Base-by-base conservation (phyloP, 768 basidiomycete genomes). In the Gloeostereum incarnatum region DNA sequence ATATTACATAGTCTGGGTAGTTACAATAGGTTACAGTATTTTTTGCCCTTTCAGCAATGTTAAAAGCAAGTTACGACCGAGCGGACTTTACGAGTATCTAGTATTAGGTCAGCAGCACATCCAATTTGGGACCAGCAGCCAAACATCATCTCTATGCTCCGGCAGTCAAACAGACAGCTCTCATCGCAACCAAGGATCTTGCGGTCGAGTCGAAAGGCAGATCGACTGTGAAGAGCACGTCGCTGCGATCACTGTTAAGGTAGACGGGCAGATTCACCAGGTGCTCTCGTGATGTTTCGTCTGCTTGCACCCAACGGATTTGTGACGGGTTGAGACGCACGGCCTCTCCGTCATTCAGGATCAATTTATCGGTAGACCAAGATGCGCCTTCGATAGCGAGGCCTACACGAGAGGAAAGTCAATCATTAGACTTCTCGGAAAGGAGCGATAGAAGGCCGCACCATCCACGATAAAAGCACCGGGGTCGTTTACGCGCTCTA, bases 91-190 rank as follows among this genome's bases (percentile, higher is more conserved):
- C n/a, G n/a, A n/a, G n/a, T n/a, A n/a, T n/a, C n/a, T n/a, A n/a
- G n/a, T n/a, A n/a, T n/a, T n/a, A n/a, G n/a, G n/a, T n/a, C n/a
- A n/a, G n/a, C n/a, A n/a, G n/a, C n/a, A n/a, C n/a, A n/a, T n/a
- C n/a, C n/a, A n/a, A n/a, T n/a, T n/a, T n/a, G n/a, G n/a, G n/a
- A n/a, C n/a, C n/a, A n/a, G n/a, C n/a, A n/a, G n/a, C n/a, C n/a
- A n/a, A n/a, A n/a, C n/a, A n/a, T n/a, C n/a, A n/a, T n/a, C 5
- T 54, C 53, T 62, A 85, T 49, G 75, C 73, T 38, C 82, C 78
- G 27, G 91, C 90, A 5, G 87, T 91, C 49, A 97, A 65, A 60
- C 91, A 96, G 31, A 92, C 86, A 6, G 90, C 91, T 34, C 91
- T 68, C 64, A 87, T 92, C 20, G 88, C 78, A 8, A 90, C 85